Percentiles rank a stretch among this genome's conserved stretches.
Evolutionary conservation across 139 green algal species (phyloP).

Genomic region (Trebouxia sp.): DNA sequence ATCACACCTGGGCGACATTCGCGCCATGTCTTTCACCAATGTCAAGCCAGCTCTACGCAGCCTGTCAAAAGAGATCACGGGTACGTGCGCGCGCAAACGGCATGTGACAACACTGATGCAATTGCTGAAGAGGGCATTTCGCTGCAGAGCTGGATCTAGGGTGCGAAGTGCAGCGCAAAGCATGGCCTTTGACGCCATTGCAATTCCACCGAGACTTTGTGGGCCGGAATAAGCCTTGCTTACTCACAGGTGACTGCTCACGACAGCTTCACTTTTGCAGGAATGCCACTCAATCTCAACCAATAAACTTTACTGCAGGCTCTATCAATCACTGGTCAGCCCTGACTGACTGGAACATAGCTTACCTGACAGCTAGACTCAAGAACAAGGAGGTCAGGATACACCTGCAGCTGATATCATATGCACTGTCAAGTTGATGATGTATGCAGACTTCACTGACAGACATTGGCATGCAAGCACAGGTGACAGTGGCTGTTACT

Average conservation of each 20-base stretch:
- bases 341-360: background rate
- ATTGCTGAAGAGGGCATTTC: too few species aligned
- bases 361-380: background rate
- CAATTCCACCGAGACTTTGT: constrained; percentile 18
- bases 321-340: constrained; percentile 2
- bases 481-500: constrained; percentile 25
- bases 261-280: background rate
- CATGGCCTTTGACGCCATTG: background rate
- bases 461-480: background rate
- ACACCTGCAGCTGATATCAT: background rate
- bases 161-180: background rate
- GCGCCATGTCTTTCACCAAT: too few species aligned
- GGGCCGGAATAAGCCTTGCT: constrained; percentile 13
- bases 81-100: too few species aligned
- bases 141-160: constrained; percentile 26
- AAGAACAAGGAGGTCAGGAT: background rate
- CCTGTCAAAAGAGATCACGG: too few species aligned
- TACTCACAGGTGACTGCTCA: background rate
- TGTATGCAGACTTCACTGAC: background rate
- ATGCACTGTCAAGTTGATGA: too few species aligned
- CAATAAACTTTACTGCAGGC: background rate
- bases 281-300: background rate
- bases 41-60: too few species aligned
- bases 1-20: too few species aligned
- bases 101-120: too few species aligned